Evolutionary conservation across 202 grass and related monocot genomes (phyloP).

Genomic region (Digitaria exilis): DNA sequence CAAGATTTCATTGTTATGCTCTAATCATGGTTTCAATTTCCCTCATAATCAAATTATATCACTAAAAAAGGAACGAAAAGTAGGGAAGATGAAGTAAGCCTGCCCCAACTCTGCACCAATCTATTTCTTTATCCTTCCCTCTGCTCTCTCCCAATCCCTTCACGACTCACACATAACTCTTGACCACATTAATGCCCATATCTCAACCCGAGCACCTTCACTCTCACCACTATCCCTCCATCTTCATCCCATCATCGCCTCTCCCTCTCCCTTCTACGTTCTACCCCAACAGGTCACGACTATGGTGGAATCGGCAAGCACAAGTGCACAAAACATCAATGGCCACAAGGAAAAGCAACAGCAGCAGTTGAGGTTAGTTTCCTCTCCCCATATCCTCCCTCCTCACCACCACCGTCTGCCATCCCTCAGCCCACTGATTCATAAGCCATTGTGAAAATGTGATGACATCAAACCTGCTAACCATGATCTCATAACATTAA

Average conservation of each 20-base stretch:
- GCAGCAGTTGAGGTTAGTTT: not conserved
- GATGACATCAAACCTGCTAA: not conserved
- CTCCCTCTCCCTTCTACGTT: not conserved
- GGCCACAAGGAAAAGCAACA: not conserved
- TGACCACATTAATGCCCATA: not conserved
- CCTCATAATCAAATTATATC: not conserved
- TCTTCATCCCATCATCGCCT: not conserved
- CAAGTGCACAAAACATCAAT: not conserved
- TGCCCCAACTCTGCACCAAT: not conserved
- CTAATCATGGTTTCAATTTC: conserved; percentile 2
- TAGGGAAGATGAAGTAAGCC: not conserved
- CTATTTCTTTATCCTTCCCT: not conserved
- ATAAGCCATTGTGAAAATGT: not conserved
- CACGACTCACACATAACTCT: not conserved
- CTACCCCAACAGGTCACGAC: not conserved
- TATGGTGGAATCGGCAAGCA: not conserved
- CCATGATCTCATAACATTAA: not conserved
- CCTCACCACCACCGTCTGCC: not conserved
- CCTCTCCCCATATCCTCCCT: not conserved
- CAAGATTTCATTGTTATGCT: not conserved
- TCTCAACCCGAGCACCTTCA: not conserved
- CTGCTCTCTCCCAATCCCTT: not conserved
- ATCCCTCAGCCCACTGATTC: not conserved
- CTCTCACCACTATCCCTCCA: not conserved
- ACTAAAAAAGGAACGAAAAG: not conserved